Base-by-base conservation (phyloP, 2,329 filamentous ascomycete species). In the Aspergillus pseudonomiae region DNA sequence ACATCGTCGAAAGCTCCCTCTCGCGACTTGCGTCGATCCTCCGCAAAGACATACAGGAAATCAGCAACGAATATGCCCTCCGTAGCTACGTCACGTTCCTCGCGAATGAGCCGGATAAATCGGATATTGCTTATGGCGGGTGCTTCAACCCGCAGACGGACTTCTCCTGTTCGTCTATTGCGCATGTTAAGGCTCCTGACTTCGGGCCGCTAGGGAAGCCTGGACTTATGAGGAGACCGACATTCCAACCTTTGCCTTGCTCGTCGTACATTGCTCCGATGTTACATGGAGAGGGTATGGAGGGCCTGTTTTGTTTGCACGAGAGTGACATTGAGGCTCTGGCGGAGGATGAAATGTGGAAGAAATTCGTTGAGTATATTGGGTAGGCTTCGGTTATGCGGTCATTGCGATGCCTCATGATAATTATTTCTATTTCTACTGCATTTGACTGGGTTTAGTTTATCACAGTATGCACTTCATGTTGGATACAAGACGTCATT, bases 81-180 rank as follows among this genome's bases (percentile, higher is more conserved):
- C 63, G 66, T 21, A 65, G 62, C 53, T 71, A 67, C 43, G 68
- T 66, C 5, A 71, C 65, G 0, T 66, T 66, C 16, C 59, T 71
- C 11, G 60, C 63, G 1, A 61, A 61, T 0, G 62, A 64, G 12
- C 39, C 57, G 1, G 65, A 71, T 34, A 70, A 68, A 21, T 39
- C 60, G 0, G 58, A 41, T 6, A 64, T 71, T n/a, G 50, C 64
- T 2, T 71, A 71, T 41, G 66, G 59, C 0, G 69, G 68, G 1
- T 48, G 41, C 0, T 67, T 67, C 14, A 57, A 70, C 12, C 64
- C 63, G 21, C 45, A 41, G 6, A 64, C 62, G 3, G 68, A 70
- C 26, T 45, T 70, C 2, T 57, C 59, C 4, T 67, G 61, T 24
- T 65, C 63, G n/a, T 65, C 62, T 16, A 52, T 68, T 3, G 67